A percentile compares a stretch with the other conserved stretches of the same genome.
These are phyloP conservation scores for Globisporangium rhizosaccharum DNA, from an alignment of 352 stramenopile species.

Conservation along the genomic window DNA sequence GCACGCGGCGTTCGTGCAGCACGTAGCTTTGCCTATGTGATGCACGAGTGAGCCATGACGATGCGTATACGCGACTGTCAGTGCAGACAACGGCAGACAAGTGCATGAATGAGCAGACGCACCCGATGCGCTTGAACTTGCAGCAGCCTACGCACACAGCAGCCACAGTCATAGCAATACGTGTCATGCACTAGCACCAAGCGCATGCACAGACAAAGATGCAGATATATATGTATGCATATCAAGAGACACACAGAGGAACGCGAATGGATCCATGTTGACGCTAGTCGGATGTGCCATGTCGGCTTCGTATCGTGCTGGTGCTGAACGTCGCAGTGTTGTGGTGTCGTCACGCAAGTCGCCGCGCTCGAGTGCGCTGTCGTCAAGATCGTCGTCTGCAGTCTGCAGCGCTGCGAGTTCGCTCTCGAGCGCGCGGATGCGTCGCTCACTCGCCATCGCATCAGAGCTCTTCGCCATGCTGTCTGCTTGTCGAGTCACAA, in stretches of 20 bases:
- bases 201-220: background rate
- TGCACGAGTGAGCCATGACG: background rate
- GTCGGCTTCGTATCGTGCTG: too few species aligned
- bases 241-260: conserved; percentile 28
- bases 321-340: background rate
- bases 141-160: conserved; percentile 21
- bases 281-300: background rate
- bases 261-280: conserved; percentile 49
- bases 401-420: conserved; percentile 3
- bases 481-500: background rate
- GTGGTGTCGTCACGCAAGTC: too few species aligned
- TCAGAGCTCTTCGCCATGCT: background rate
- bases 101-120: background rate
- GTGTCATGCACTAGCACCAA: too few species aligned
- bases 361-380: background rate
- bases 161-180: background rate
- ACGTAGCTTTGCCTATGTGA: conserved; percentile 26
- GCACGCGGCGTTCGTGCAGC: conserved; percentile 33
- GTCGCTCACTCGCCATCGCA: background rate
- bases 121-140: conserved; percentile 48
- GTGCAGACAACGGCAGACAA: background rate
- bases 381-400: background rate
- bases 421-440: conserved; percentile 10
- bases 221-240: background rate
- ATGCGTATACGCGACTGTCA: conserved; percentile 1